Evolutionary conservation across 1,284 basidiomycete species (phyloP).

Genomic region (Fomitopsis betulina): DNA sequence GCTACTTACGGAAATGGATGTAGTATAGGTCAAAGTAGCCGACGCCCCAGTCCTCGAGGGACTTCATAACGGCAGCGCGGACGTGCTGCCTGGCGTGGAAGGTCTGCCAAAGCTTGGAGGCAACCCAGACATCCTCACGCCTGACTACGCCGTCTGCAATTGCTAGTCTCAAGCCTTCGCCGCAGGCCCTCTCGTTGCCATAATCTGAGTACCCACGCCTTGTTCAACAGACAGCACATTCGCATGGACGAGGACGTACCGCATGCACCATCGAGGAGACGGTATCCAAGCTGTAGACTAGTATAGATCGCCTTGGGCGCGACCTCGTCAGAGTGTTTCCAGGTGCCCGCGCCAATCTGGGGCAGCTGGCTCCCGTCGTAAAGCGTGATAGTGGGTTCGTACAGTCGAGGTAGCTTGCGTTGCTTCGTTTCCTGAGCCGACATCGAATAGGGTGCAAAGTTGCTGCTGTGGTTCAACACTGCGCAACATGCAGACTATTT

Average conservation of each 20-base stretch:
- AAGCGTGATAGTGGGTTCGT: not conserved
- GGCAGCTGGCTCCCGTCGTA: constrained; percentile 7
- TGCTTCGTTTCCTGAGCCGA: not conserved
- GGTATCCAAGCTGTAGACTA: constrained; percentile 31
- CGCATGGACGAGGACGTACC: constrained; percentile 5
- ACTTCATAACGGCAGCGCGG: constrained; percentile 17
- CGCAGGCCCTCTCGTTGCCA: constrained; percentile 37
- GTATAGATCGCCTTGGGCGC: constrained; percentile 32
- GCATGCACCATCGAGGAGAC: constrained; percentile 36
- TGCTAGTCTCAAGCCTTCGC: constrained; percentile 32
- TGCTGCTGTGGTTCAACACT: not conserved
- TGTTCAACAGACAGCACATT: not conserved
- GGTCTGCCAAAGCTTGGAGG: constrained; percentile 25
- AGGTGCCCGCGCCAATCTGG: constrained; percentile 24
- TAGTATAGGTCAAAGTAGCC: constrained; percentile 24
- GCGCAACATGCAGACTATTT: not conserved
- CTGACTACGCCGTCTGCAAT: constrained; percentile 35
- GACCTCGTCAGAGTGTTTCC: constrained; percentile 21
- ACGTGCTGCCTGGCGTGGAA: constrained; percentile 24
- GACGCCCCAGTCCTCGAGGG: constrained; percentile 23
- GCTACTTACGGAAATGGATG: constrained; percentile 23
- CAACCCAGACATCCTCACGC: constrained; percentile 34
- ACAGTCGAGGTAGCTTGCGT: not conserved
- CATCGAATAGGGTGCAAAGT: not conserved
- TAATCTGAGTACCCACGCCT: constrained; percentile 19